These are phyloP conservation scores for Candida broadrunensis DNA, from an alignment of 805 yeast genomes.

Conservation along the genomic window DNA sequence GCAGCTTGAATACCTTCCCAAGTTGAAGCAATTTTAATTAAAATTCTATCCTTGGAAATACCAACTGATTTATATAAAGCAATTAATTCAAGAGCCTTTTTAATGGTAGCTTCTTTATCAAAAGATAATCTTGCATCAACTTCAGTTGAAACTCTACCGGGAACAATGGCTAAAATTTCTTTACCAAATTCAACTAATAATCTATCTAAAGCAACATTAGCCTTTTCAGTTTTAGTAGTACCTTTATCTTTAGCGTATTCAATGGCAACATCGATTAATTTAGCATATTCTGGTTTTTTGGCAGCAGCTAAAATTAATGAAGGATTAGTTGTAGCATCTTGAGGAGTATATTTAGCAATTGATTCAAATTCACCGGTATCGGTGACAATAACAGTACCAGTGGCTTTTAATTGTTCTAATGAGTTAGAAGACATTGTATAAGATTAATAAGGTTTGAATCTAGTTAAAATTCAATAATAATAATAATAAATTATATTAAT, in stretches of 20 bases:
- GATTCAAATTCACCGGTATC: conserved; percentile 99
- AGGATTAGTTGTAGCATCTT: conserved; percentile 99
- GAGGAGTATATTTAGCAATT: conserved; percentile 96
- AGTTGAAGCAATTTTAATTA: conserved; percentile 96
- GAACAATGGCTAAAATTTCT: conserved; percentile 89
- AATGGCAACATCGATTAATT: conserved; percentile 87
- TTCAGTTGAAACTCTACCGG: conserved; percentile 99
- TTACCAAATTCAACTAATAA: conserved; percentile 94
- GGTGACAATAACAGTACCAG: conserved; percentile 96
- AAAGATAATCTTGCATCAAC: conserved; percentile 98
- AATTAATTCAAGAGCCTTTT: conserved; percentile 91
- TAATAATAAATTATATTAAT: too few species aligned
- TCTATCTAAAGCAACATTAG: conserved; percentile 82
- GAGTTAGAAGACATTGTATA: conserved; percentile 53
- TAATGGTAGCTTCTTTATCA: conserved; percentile 89
- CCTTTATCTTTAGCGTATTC: conserved; percentile 68
- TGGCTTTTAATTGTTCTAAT: conserved; percentile 86
- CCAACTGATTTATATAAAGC: conserved; percentile 82
- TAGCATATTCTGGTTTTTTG: conserved; percentile 83
- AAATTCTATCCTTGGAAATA: conserved; percentile 81
- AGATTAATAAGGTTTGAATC: too few species aligned
- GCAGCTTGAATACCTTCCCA: conserved; percentile 99
- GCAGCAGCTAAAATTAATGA: conserved; percentile 95
- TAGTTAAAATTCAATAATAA: too few species aligned
- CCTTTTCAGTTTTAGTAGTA: conserved; percentile 60